These are phyloP conservation scores for Yamadazyma insecticola DNA, from an alignment of 805 yeast species.

Conservation along the genomic window DNA sequence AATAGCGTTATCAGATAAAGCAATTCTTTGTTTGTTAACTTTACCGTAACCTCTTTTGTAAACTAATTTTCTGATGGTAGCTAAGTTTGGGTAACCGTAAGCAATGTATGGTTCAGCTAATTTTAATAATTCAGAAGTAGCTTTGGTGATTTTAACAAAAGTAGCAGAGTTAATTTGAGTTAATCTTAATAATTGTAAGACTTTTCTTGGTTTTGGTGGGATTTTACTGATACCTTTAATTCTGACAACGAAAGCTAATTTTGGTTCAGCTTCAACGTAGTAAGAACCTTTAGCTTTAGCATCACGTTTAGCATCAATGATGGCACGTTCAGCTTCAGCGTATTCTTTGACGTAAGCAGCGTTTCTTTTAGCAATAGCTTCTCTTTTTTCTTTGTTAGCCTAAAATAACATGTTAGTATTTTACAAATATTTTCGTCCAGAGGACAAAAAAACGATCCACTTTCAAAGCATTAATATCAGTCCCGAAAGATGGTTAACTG, in stretches of 20 bases:
- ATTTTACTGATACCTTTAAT: conserved; percentile 99
- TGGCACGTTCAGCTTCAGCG: conserved; percentile 86
- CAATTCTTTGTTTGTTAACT: conserved; percentile 92
- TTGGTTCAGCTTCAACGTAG: conserved; percentile 93
- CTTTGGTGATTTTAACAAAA: conserved; percentile 92
- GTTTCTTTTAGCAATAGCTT: conserved; percentile 85
- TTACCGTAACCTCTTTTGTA: conserved; percentile 99
- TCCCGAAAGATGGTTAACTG: conserved; percentile 86
- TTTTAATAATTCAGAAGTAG: conserved; percentile 86
- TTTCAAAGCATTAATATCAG: conserved; percentile 38
- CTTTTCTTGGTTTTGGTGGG: conserved; percentile 99
- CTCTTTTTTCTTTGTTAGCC: conserved; percentile 48
- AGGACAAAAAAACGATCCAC: neutral
- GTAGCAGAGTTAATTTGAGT: conserved; percentile 94
- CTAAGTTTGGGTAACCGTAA: conserved; percentile 94
- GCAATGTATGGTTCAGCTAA: conserved; percentile 96
- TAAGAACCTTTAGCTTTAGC: conserved; percentile 92
- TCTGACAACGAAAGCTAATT: conserved; percentile 93
- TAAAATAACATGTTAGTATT: conserved; percentile 31
- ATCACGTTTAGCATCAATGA: conserved; percentile 82
- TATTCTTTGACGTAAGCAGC: conserved; percentile 96
- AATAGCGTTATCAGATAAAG: conserved; percentile 82
- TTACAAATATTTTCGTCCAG: neutral
- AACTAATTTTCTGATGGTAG: conserved; percentile 86
- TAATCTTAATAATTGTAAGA: conserved; percentile 88